phyloP scores from a whole-genome alignment of 257 asterid species.

The Salvia rosmarinus region DNA sequence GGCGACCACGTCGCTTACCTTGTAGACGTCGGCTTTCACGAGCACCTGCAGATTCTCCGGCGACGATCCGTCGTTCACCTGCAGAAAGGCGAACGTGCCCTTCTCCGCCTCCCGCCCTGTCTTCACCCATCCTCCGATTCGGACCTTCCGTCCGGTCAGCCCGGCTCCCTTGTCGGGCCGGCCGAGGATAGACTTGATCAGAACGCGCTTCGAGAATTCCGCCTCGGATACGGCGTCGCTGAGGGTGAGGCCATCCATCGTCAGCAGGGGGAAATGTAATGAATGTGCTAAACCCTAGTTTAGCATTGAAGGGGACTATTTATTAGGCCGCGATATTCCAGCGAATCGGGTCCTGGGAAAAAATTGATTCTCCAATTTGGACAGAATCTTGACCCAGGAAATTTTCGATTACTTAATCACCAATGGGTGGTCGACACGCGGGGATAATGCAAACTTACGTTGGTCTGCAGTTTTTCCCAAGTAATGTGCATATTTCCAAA shows the following conservation, averaged over 20 bases:
- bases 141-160: conserved; percentile 62
- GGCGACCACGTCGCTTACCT: conserved; percentile 67
- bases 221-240: conserved; percentile 50
- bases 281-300: conserved; percentile 39
- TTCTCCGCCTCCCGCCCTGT: conserved; percentile 89
- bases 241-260: conserved; percentile 52
- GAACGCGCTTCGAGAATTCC: conserved; percentile 80
- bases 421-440: conserved; percentile 16
- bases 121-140: conserved; percentile 94
- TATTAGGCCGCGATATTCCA: conserved; percentile 20
- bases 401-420: background rate
- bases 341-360: conserved; percentile 15
- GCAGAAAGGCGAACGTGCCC: conserved; percentile 78
- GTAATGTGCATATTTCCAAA: too few relatives aligned
- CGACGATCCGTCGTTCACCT: conserved; percentile 85
- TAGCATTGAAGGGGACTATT: background rate
- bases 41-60: conserved; percentile 82
- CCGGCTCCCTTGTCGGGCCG: conserved; percentile 80
- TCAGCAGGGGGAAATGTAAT: conserved; percentile 44
- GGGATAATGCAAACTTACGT: background rate
- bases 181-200: conserved; percentile 64
- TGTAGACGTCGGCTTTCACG: conserved; percentile 59
- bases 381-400: background rate
- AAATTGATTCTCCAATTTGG: conserved; percentile 15
- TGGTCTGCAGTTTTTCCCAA: background rate